phyloP scores from a whole-genome alignment of 441 rosid genomes.

The Gossypium lobatum region DNA sequence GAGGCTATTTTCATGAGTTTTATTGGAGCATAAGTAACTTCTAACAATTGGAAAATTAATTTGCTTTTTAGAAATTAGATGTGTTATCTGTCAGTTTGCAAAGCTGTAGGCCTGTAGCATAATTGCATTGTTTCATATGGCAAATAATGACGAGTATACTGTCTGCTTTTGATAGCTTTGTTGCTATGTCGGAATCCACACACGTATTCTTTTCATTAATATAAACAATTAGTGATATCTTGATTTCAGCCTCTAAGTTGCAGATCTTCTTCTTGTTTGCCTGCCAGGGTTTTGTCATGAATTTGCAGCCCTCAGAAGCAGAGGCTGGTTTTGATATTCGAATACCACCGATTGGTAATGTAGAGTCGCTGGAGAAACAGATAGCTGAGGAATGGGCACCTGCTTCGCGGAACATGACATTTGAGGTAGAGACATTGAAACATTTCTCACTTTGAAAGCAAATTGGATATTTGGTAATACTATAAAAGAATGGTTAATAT shows the following conservation, averaged over 20 bases:
- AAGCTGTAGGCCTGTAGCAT: constrained; percentile 3
- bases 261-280: constrained; percentile 9
- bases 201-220: not conserved
- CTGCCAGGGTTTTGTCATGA: constrained; percentile 86
- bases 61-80: not conserved
- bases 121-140: not conserved
- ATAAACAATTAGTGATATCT: not conserved
- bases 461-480: not conserved
- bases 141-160: not conserved
- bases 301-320: constrained; percentile 95
- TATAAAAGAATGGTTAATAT: not conserved
- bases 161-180: not conserved
- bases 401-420: constrained; percentile 75
- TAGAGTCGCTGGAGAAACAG: constrained; percentile 68
- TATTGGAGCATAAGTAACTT: not conserved
- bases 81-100: not conserved
- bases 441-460: not conserved
- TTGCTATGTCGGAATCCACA: not conserved
- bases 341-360: constrained; percentile 65
- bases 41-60: not conserved
- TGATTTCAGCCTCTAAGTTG: not conserved
- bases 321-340: constrained; percentile 94
- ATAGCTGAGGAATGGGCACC: constrained; percentile 98
- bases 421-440: constrained; percentile 45
- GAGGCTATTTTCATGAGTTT: not conserved